phyloP scores from a whole-genome alignment of 495 filamentous ascomycete genomes.

The Hypoxylon lienhwacheense region DNA sequence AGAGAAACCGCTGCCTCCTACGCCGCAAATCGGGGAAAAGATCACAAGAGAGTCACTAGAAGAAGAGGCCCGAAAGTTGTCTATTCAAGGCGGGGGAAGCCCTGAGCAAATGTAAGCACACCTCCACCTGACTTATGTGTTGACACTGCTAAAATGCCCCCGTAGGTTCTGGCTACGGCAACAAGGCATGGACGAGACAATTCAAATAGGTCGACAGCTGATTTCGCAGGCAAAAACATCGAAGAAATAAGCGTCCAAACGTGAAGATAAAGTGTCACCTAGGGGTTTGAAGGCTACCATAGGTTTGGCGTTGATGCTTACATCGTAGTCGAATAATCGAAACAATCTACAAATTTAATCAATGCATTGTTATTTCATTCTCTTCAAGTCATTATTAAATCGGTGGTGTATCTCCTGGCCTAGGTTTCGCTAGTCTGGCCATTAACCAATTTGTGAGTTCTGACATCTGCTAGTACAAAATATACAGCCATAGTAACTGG shows the following conservation, averaged over 20 bases:
- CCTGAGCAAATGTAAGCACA: constrained; percentile 56
- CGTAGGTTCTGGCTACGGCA: constrained; percentile 47
- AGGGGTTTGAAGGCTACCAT: constrained; percentile 4
- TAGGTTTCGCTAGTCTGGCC: too few relatives aligned
- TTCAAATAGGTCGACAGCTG: constrained; percentile 42
- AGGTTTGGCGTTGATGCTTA: constrained; percentile 3
- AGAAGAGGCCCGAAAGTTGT: constrained; percentile 67
- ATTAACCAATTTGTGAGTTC: too few relatives aligned
- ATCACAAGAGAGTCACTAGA: constrained; percentile 53
- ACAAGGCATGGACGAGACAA: constrained; percentile 43
- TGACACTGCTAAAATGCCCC: constrained; percentile 4
- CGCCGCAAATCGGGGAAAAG: constrained; percentile 48
- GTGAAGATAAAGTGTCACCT: constrained; percentile 1
- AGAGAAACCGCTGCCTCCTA: constrained; percentile 40
- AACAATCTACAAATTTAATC: not conserved
- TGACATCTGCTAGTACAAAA: too few relatives aligned
- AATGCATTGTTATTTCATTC: too few relatives aligned
- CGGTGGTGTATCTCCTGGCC: too few relatives aligned
- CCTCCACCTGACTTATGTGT: not conserved
- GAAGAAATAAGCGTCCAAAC: constrained; percentile 16
- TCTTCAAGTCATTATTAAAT: too few relatives aligned
- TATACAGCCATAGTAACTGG: too few relatives aligned
- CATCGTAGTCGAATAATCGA: constrained; percentile 26
- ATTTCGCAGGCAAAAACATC: constrained; percentile 26
- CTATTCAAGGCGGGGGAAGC: constrained; percentile 51